phyloP scores from a whole-genome alignment of 257 asterid species.

The Thymus mandschuricus region DNA sequence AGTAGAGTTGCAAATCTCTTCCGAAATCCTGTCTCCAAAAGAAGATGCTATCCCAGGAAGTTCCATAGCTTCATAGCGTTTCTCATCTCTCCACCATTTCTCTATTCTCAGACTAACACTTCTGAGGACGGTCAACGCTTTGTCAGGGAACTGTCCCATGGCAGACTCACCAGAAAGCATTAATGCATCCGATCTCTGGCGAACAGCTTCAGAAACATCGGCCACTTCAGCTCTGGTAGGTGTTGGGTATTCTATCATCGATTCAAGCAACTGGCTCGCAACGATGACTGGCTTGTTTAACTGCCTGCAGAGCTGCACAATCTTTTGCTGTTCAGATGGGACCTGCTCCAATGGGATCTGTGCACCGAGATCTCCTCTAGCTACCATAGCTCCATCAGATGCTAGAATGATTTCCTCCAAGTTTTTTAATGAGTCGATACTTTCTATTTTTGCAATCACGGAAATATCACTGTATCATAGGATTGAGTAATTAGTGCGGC shows the following conservation, averaged over 20 bases:
- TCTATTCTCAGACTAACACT: constrained; percentile 94
- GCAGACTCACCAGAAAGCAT: constrained; percentile 99
- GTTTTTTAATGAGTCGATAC: constrained; percentile 91
- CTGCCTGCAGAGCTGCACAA: constrained; percentile 88
- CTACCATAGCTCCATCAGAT: constrained; percentile 99
- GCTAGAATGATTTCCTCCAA: constrained; percentile 89
- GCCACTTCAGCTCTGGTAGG: constrained; percentile 99
- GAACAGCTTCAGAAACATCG: constrained; percentile 97
- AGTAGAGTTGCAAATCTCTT: constrained; percentile 96
- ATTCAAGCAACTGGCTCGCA: constrained; percentile 96
- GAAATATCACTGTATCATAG: constrained; percentile 78
- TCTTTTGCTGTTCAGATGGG: constrained; percentile 91
- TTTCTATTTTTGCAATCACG: constrained; percentile 89
- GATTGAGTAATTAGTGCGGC: constrained; percentile 19
- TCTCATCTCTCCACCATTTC: constrained; percentile 98
- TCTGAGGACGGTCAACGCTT: constrained; percentile 91
- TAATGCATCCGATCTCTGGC: constrained; percentile 90
- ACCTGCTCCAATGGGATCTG: constrained; percentile 98
- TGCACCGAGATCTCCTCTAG: constrained; percentile 98
- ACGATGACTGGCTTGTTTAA: constrained; percentile 91
- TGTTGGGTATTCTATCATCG: constrained; percentile 98
- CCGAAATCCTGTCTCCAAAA: constrained; percentile 79
- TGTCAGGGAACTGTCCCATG: constrained; percentile 98
- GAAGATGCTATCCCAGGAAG: constrained; percentile 87
- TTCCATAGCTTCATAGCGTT: constrained; percentile 72